Percentiles rank a stretch among this genome's conserved stretches.
These are phyloP conservation scores for Penstemon barbatus DNA, from an alignment of 257 asterid genomes.

Conservation along the genomic window DNA sequence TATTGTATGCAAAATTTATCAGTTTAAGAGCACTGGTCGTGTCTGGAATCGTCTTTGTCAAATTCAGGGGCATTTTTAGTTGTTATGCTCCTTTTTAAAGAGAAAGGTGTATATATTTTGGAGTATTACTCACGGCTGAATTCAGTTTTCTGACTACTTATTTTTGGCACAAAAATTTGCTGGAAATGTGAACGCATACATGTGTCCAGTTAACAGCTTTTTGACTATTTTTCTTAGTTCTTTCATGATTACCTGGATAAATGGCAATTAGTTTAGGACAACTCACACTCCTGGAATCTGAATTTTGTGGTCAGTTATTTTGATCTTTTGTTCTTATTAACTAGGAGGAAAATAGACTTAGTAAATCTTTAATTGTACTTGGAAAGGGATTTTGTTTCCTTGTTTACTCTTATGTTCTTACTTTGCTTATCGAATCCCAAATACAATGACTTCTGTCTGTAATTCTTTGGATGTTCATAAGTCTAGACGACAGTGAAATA, in stretches of 20 bases:
- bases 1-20: conserved; percentile 13
- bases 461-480: background rate
- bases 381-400: background rate
- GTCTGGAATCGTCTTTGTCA: conserved; percentile 7
- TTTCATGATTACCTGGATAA: background rate
- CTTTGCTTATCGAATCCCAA: background rate
- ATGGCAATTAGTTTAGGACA: background rate
- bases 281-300: background rate
- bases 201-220: background rate
- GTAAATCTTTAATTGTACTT: background rate
- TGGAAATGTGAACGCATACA: background rate
- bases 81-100: background rate
- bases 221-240: conserved; percentile 16
- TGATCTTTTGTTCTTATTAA: conserved; percentile 3
- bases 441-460: background rate
- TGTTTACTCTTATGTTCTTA: background rate
- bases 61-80: background rate
- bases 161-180: background rate
- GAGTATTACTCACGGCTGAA: background rate
- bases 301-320: background rate
- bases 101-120: background rate
- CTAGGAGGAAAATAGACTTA: background rate
- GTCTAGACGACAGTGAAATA: background rate
- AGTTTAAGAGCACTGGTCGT: conserved; percentile 6
- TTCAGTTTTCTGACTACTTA: background rate